These are phyloP conservation scores for Tinospora cordifolia DNA, from an alignment of 164 flowering plant genomes.

Conservation along the genomic window DNA sequence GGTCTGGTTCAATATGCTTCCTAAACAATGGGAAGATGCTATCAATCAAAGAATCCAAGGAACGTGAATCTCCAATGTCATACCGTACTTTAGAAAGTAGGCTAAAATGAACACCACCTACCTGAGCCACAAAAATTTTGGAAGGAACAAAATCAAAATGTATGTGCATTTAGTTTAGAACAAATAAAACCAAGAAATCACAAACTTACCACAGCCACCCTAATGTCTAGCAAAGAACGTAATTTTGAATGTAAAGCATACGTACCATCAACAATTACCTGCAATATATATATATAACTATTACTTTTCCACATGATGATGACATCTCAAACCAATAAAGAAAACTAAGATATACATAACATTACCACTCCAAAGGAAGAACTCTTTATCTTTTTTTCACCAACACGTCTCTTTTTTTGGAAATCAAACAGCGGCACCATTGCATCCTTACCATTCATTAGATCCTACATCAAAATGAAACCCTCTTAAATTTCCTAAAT, in stretches of 20 bases:
- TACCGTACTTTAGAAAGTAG: constrained; percentile 91
- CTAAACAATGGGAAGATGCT: constrained; percentile 97
- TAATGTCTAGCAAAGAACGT: constrained; percentile 87
- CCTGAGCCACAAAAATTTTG: constrained; percentile 40
- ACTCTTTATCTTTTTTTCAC: constrained; percentile 55
- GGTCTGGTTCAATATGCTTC: constrained; percentile 97
- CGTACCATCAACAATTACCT: constrained; percentile 98
- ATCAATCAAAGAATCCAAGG: constrained; percentile 87
- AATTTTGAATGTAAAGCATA: constrained; percentile 89
- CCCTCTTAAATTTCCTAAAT: constrained; percentile 7
- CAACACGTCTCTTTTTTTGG: constrained; percentile 70
- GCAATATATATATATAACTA: constrained; percentile 9
- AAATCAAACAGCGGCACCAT: constrained; percentile 74
- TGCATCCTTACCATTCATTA: constrained; percentile 76
- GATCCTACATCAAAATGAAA: constrained; percentile 46
- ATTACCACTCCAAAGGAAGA: constrained; percentile 81
- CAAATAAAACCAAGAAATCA: constrained; percentile 3
- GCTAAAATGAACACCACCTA: constrained; percentile 98
- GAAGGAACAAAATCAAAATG: not conserved
- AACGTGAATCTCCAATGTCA: constrained; percentile 93
- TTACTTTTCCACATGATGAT: not conserved
- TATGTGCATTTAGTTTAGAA: constrained; percentile 8
- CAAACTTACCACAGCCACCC: constrained; percentile 88
- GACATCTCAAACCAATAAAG: not conserved
- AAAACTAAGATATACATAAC: not conserved